These are phyloP conservation scores for Echinochloa phyllopogon DNA, from an alignment of 176 grass and related monocot genomes.

Conservation along the genomic window DNA sequence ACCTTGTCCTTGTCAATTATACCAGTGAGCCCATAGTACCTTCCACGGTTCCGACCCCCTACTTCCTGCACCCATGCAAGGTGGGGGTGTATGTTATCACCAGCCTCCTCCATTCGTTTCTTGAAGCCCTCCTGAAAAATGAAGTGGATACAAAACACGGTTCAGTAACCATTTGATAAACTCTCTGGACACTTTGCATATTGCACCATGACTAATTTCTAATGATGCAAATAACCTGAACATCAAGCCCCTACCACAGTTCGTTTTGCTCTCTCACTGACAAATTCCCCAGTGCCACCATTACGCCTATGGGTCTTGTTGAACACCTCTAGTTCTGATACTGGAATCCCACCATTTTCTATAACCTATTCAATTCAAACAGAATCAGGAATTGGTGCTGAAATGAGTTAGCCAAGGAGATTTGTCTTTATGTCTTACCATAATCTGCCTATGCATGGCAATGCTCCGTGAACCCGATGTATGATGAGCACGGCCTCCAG, in stretches of 20 bases:
- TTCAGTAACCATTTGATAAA: slow-evolving; percentile 14
- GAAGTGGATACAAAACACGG: slow-evolving; percentile 13
- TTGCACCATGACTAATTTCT: background rate
- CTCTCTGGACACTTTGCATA: background rate
- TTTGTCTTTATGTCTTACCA: slow-evolving; percentile 39
- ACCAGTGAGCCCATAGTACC: slow-evolving; percentile 50
- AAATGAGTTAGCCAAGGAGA: slow-evolving; percentile 29
- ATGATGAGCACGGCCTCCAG: slow-evolving; percentile 40
- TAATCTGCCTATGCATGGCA: slow-evolving; percentile 43
- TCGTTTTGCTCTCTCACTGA: slow-evolving; percentile 46
- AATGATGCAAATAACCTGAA: background rate
- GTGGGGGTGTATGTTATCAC: slow-evolving; percentile 35
- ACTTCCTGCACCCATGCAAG: slow-evolving; percentile 40
- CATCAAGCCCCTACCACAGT: slow-evolving; percentile 37
- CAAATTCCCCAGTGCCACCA: slow-evolving; percentile 38
- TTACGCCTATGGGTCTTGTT: slow-evolving; percentile 52
- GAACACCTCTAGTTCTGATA: slow-evolving; percentile 49
- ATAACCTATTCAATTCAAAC: slow-evolving; percentile 43
- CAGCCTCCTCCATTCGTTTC: slow-evolving; percentile 45
- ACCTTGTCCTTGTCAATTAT: slow-evolving; percentile 39
- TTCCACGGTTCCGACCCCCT: slow-evolving; percentile 37
- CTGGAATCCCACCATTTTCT: slow-evolving; percentile 45
- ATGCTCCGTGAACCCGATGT: slow-evolving; percentile 51
- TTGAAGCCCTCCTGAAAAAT: slow-evolving; percentile 48
- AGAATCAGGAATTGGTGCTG: slow-evolving; percentile 4